phyloP scores from a whole-genome alignment of 176 grass and related monocot species.

The Aegilops tauschii region DNA sequence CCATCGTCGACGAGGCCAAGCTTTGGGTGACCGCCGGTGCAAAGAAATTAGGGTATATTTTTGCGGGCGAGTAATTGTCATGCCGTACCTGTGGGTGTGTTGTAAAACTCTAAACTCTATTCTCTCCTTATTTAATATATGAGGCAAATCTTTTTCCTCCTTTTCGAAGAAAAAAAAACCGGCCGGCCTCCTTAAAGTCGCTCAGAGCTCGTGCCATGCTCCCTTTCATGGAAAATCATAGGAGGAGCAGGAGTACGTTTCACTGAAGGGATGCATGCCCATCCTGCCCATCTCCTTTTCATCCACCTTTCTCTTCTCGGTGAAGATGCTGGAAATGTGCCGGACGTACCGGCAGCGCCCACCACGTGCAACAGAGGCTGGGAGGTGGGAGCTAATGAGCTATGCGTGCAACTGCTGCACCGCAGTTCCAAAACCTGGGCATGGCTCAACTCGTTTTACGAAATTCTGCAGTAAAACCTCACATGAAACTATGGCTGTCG shows the following conservation, averaged over 20 bases:
- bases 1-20: too few species aligned
- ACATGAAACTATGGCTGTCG: too few species aligned
- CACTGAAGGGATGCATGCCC: background rate
- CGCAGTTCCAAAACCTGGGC: background rate
- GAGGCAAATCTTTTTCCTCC: too few species aligned
- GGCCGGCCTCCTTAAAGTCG: background rate
- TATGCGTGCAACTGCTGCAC: background rate
- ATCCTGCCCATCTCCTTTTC: background rate
- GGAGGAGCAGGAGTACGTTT: background rate
- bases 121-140: too few species aligned
- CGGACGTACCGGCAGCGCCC: background rate
- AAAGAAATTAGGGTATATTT: too few species aligned
- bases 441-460: too few species aligned
- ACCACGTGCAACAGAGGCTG: background rate
- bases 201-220: background rate
- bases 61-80: too few species aligned
- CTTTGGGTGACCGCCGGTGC: too few species aligned
- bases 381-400: background rate
- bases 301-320: background rate
- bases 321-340: background rate
- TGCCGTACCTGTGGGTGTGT: too few species aligned
- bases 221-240: background rate
- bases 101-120: too few species aligned
- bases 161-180: too few species aligned
- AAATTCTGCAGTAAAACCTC: too few species aligned